phyloP scores from a whole-genome alignment of 345 rosid species.

The Salix brachista region DNA sequence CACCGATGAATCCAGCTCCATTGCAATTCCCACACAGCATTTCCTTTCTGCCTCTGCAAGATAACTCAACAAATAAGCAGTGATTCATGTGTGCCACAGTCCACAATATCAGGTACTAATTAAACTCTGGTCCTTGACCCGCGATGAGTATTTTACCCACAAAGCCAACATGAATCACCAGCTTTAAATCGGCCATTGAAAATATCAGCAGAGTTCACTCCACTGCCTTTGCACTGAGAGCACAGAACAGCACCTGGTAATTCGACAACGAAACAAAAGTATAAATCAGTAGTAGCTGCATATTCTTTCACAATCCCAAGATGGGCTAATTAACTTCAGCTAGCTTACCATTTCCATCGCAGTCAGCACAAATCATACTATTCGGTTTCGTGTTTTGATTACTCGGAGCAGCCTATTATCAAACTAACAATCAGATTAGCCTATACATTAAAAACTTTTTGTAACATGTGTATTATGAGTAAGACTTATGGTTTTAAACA shows the following conservation, averaged over 20 bases:
- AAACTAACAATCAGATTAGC: neutral
- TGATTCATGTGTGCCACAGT: neutral
- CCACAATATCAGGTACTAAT: neutral
- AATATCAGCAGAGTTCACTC: slow-evolving; percentile 49
- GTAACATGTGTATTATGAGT: neutral
- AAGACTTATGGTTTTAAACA: neutral
- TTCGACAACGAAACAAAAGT: neutral
- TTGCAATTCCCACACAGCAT: slow-evolving; percentile 59
- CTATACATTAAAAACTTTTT: no score
- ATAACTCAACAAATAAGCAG: neutral
- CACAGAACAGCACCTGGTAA: slow-evolving; percentile 48
- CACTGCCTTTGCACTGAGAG: slow-evolving; percentile 58
- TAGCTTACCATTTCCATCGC: slow-evolving; percentile 46
- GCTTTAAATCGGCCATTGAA: slow-evolving; percentile 53
- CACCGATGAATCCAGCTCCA: slow-evolving; percentile 66
- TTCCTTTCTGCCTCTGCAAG: slow-evolving; percentile 47
- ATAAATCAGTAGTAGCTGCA: neutral
- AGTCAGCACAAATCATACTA: slow-evolving; percentile 42
- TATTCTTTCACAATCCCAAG: neutral
- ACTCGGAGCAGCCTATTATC: slow-evolving; percentile 32
- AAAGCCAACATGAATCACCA: slow-evolving; percentile 59
- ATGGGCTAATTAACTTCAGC: neutral
- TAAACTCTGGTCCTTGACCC: no score
- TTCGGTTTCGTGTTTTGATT: slow-evolving; percentile 34
- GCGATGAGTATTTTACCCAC: slow-evolving; percentile 36